Percentiles rank a stretch among this genome's conserved stretches.
phyloP scores from a whole-genome alignment of 108 stramenopile genomes.

The Stephanodiscus minutulus region DNA sequence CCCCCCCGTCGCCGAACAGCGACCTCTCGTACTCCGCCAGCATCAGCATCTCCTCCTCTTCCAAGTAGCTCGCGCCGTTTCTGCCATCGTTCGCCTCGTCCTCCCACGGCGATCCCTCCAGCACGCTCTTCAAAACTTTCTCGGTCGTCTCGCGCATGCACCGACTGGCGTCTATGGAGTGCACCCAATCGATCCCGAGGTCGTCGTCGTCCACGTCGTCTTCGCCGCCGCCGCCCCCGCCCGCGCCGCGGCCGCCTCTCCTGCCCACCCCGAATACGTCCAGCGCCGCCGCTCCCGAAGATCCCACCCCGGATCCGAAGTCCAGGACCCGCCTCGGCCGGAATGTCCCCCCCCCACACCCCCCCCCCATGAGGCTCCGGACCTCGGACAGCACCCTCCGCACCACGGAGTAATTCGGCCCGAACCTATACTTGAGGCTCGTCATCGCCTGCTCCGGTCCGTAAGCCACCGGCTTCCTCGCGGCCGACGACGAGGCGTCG shows the following conservation, averaged over 20 bases:
- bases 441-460: conserved; percentile 72
- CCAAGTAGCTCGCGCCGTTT: background rate
- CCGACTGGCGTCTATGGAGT: conserved; percentile 79
- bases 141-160: conserved; percentile 74
- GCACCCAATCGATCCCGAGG: conserved; percentile 73
- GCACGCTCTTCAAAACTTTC: conserved; percentile 52
- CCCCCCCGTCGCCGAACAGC: conserved; percentile 10
- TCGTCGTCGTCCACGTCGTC: background rate
- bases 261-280: conserved; percentile 57
- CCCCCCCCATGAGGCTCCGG: conserved; percentile 56
- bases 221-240: background rate
- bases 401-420: conserved; percentile 68
- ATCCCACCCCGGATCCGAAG: conserved; percentile 78
- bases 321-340: conserved; percentile 68
- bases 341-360: conserved; percentile 16
- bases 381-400: conserved; percentile 69
- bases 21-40: conserved; percentile 16
- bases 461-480: conserved; percentile 58
- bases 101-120: conserved; percentile 41
- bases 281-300: conserved; percentile 71
- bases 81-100: conserved; percentile 9
- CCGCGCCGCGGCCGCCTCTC: background rate
- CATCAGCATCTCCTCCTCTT: conserved; percentile 5
- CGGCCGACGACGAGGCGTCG: conserved; percentile 5
- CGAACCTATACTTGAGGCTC: conserved; percentile 57